Base-by-base conservation (phyloP, 1,139 yeast genomes). In the Saccharomyces uvarum region DNA sequence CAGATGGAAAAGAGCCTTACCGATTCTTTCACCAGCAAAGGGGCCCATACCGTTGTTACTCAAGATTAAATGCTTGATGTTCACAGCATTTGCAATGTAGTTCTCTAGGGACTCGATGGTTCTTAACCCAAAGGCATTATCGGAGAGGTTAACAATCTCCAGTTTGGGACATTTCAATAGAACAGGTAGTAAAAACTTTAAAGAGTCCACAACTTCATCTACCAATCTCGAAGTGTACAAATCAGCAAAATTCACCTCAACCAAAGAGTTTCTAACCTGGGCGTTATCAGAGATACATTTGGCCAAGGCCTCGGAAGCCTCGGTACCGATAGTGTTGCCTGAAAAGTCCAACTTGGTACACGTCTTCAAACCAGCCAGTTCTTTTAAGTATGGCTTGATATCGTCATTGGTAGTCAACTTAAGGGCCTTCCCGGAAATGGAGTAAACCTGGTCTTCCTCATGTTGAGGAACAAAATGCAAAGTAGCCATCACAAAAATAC, bases 21-120 rank as follows among this genome's bases (percentile, higher is more conserved):
- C 99, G 61, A 93, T 87, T 70, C 96, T 81, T 53, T 95, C 86
- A 63, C 99, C 99, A 0, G 98, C 96, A 71, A 86, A 87, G 31
- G 99, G 99, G 24, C 99, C 99, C 83, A 93, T 85, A 54, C 99
- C 99, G 70, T 95, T 93, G 73, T 93, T 93, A 50, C 97, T 86
- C 60, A 95, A 77, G 60, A 88, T 84, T 70, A 95, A 79, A 68
- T 93, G 97, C 70, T 88, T 86, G 56, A 93, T 74, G 27, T 96
- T 83, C 16, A 82, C 78, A 50, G 95, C 96, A 63, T 83, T 78
- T 14, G 88, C 75, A 59, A 95, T 76, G 65, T 86, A 91, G 41
- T 75, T 77, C 67, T 91, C 97, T 58, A 93, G 79, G 13, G 95
- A 95, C 58, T 86, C 96, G 59, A 93, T 89, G 32, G 98, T 88